Conservation (phyloP, 331 rosid species). For the Malus hybrid region DNA sequence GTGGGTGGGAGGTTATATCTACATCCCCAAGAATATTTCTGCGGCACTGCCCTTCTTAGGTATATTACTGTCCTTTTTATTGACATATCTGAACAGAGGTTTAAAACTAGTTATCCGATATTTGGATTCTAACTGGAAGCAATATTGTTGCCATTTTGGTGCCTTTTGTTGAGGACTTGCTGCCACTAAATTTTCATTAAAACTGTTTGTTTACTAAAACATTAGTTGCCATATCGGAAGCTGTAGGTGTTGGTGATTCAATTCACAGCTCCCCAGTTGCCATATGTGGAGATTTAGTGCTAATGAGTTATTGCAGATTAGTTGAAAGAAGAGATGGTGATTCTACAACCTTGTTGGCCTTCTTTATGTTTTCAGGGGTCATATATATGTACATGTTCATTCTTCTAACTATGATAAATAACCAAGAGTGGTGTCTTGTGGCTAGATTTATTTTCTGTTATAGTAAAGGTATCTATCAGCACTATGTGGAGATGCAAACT, state of each 20-base stretch:
- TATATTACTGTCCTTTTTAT: constrained; percentile 8
- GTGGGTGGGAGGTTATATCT: constrained; percentile 87
- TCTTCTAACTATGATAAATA: neutral
- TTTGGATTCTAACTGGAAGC: neutral
- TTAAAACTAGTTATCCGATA: neutral
- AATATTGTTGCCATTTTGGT: neutral
- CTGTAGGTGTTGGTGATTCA: neutral
- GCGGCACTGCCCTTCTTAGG: constrained; percentile 93
- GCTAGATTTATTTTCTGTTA: neutral
- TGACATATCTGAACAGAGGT: neutral
- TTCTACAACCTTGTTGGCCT: neutral
- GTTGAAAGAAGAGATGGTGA: neutral
- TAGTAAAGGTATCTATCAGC: neutral
- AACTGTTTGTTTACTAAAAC: neutral
- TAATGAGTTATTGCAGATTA: neutral
- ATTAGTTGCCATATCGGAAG: neutral
- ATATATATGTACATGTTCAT: neutral
- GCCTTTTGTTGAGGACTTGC: neutral
- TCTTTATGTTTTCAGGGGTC: neutral
- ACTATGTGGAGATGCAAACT: neutral
- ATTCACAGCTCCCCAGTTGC: neutral
- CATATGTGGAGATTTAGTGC: neutral
- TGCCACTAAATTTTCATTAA: neutral
- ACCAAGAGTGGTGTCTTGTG: neutral
- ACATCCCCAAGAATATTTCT: constrained; percentile 89